Conservation (phyloP, 305 asterid genomes). For the Solanum hybrid region DNA sequence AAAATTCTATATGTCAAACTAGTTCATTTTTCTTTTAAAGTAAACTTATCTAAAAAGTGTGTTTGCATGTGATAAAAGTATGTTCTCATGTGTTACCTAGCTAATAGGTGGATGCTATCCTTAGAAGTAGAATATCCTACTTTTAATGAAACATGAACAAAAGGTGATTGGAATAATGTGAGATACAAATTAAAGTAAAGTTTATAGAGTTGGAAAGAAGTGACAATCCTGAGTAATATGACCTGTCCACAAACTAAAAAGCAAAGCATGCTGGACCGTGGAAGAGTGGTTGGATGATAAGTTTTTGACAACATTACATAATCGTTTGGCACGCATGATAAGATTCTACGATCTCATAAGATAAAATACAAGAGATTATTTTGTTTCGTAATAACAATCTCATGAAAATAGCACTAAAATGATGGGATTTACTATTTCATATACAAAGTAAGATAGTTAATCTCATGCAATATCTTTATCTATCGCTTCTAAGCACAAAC, state of each 20-base stretch:
- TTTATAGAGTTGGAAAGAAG: neutral
- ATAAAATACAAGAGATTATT: neutral
- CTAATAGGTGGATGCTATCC: conserved; percentile 5
- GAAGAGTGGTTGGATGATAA: neutral
- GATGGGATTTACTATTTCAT: neutral
- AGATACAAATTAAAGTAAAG: neutral
- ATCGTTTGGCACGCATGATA: neutral
- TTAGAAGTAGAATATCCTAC: conserved; percentile 7
- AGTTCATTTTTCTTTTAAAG: neutral
- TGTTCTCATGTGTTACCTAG: conserved; percentile 1
- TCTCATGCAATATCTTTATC: neutral
- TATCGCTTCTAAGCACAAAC: neutral
- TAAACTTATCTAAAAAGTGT: conserved; percentile 2
- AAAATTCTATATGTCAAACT: neutral
- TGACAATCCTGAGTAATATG: neutral
- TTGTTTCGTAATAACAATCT: neutral
- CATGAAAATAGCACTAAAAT: neutral
- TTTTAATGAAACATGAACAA: neutral
- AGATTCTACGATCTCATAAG: neutral
- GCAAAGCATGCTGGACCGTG: neutral
- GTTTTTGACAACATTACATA: neutral
- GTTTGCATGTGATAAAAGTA: conserved; percentile 25
- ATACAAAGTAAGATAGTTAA: neutral
- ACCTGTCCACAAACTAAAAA: neutral
- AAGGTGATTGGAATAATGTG: neutral